phyloP scores from a whole-genome alignment of 345 rosid genomes.

The Arabidopsis arenosa region DNA sequence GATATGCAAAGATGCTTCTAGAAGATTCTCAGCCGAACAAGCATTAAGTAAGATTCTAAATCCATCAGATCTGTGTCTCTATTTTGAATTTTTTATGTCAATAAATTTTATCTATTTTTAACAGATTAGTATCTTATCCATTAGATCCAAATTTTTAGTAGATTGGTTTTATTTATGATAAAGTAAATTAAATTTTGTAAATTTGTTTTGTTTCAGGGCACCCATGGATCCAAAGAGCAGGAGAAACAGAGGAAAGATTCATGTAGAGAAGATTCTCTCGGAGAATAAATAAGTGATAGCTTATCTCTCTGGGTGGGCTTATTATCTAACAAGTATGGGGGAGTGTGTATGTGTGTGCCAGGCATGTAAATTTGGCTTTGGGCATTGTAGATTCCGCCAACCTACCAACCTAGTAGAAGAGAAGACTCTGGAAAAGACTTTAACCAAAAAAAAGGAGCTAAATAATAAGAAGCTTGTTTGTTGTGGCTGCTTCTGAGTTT shows the following conservation, averaged over 20 bases:
- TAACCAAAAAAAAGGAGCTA: constrained; percentile 30
- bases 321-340: not conserved
- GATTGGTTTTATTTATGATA: too few relatives aligned
- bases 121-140: not conserved
- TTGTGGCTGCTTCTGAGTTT: constrained; percentile 30
- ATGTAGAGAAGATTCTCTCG: constrained; percentile 7
- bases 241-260: constrained; percentile 53
- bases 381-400: constrained; percentile 33
- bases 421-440: constrained; percentile 19
- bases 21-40: constrained; percentile 77
- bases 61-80: not conserved
- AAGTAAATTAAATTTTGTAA: not conserved
- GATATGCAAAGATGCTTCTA: constrained; percentile 72
- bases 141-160: not conserved
- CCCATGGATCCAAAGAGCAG: constrained; percentile 64
- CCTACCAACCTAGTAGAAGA: not conserved
- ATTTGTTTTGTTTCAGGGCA: constrained; percentile 50
- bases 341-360: not conserved
- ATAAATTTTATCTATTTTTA: too few relatives aligned
- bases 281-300: constrained; percentile 20
- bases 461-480: constrained; percentile 16
- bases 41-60: constrained; percentile 61
- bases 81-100: not conserved
- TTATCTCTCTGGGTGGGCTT: not conserved
- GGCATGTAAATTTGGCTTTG: constrained; percentile 32